Conservation (phyloP, 768 basidiomycete species). For the Jaapia argillacea region DNA sequence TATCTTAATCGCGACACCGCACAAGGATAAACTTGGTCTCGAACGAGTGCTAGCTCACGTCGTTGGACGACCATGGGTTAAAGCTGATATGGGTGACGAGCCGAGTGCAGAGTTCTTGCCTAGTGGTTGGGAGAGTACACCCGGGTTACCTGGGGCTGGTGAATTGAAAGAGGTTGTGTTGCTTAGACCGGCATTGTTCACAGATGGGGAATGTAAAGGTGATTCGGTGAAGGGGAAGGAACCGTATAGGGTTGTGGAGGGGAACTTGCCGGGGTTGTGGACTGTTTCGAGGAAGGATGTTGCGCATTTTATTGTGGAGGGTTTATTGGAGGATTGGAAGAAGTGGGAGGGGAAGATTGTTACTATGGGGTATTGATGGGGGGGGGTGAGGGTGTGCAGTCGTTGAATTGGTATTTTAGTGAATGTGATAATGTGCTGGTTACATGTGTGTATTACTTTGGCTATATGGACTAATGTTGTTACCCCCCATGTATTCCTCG, state of each 20-base stretch:
- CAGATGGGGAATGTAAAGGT: conserved; percentile 38
- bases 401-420: too few relatives aligned
- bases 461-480: too few relatives aligned
- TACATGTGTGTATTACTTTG: too few relatives aligned
- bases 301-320: conserved; percentile 52
- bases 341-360: conserved; percentile 41
- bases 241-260: conserved; percentile 35
- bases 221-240: conserved; percentile 13
- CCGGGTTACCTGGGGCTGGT: conserved; percentile 33
- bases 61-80: conserved; percentile 40
- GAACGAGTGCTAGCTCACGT: conserved; percentile 41
- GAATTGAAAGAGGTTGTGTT: conserved; percentile 35
- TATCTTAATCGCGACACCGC: conserved; percentile 32
- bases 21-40: conserved; percentile 50
- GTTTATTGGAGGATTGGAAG: conserved; percentile 33
- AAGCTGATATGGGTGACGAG: conserved; percentile 26
- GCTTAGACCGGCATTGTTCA: conserved; percentile 48
- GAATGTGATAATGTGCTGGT: too few relatives aligned
- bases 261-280: conserved; percentile 27
- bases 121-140: conserved; percentile 29
- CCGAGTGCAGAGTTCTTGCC: conserved; percentile 32
- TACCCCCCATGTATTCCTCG: too few relatives aligned
- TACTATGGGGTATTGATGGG: conserved; percentile 34
- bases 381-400: too few relatives aligned
- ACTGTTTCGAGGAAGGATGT: conserved; percentile 56